Evolutionary conservation across 331 rosid genomes (phyloP), one percentile per base, ranked within the genome.

Genomic region (Quercus phellos): DNA sequence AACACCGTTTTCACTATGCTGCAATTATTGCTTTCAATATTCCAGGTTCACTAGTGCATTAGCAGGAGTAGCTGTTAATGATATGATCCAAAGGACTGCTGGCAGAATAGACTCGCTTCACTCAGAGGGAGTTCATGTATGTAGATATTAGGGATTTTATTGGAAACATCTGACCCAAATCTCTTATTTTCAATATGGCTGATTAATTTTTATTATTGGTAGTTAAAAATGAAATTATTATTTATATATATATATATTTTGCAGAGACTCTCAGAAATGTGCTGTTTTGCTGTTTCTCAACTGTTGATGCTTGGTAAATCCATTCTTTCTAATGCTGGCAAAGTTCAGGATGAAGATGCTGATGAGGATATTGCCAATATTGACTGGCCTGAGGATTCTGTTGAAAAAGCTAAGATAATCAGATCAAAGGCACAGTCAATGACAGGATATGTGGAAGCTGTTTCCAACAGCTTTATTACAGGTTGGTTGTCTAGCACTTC

Each of bases 91-190:
- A 81, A 90, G 94, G 89, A 91, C 96, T 51, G 51, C 91, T 30
- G 89, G 93, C 82, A 84, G 98, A 88, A 55, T 95, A 74, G 99
- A 95, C 84, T 87, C 96, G 27, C 91, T 95, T 77, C 99, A 93
- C 82, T 93, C 98, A 0, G 97, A 93, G 92, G 99, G 99, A 38
- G 92, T 89, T 85, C 99, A 95, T 90, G 99, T 95, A 91, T 51
- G 89, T 68, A 72, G 43, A 76, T 83, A 51, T 69, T 76, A 60
- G 19, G 34, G 55, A 19, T 60, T 55, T 80, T 67, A 8, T 43
- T 10, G 30, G 51, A 66, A 46, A 80, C 67, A 21, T 61, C 68
- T 61, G 51, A 32, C 64, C 10, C 53, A 58, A 67, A 55, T 34
- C 24, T 21, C 4, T 72, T 74, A 51, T 55, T 67, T 70, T 64